Conservation (phyloP, 2,329 filamentous ascomycete species). For the Sporothrix variecibatus region DNA sequence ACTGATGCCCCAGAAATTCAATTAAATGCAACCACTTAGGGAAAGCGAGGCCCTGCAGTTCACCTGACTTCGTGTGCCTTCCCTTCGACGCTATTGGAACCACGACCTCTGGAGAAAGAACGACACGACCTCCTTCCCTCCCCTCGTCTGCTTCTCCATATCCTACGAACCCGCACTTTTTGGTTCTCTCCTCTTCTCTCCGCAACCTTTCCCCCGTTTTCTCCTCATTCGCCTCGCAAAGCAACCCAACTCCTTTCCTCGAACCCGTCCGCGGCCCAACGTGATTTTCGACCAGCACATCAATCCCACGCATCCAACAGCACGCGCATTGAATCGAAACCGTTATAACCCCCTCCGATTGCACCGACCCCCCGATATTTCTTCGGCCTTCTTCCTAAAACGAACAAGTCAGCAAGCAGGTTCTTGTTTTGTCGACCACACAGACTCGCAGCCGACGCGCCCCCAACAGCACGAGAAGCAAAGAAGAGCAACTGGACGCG, state of each 20-base stretch:
- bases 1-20: constrained; percentile 9
- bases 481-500: neutral
- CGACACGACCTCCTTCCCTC: constrained; percentile 17
- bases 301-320: constrained; percentile 7
- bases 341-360: constrained; percentile 31
- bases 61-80: constrained; percentile 34
- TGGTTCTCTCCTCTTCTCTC: neutral
- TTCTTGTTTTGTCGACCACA: neutral
- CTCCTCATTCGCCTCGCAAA: constrained; percentile 17
- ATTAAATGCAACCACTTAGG: constrained; percentile 11
- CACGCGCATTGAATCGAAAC: constrained; percentile 24
- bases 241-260: constrained; percentile 31
- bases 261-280: constrained; percentile 34
- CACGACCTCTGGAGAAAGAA: constrained; percentile 21
- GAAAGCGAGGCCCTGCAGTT: constrained; percentile 29
- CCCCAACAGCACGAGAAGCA: neutral
- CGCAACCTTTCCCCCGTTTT: neutral
- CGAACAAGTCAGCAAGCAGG: constrained; percentile 22
- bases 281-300: neutral
- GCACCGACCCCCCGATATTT: constrained; percentile 25
- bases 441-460: neutral
- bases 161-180: neutral
- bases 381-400: constrained; percentile 27
- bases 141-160: constrained; percentile 3
- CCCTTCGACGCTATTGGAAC: constrained; percentile 25